Evolutionary conservation across 2,329 filamentous ascomycete species (phyloP).

Genomic region (Cryphonectria japonica): DNA sequence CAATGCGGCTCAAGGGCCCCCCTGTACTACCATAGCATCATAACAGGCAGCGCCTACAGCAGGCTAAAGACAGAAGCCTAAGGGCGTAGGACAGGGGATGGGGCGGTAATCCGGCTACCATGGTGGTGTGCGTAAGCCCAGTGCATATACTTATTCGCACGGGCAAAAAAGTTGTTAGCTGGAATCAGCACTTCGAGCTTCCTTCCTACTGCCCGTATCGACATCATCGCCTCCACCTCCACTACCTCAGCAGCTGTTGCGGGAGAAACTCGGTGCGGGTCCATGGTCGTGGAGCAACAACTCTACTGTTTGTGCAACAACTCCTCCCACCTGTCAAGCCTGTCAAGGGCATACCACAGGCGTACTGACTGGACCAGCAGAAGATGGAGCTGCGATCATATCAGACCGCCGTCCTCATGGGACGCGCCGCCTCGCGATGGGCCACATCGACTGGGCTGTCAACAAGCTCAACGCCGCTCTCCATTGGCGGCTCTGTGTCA

Average conservation of each 20-base stretch:
- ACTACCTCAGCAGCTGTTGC: not conserved
- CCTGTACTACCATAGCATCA: not conserved
- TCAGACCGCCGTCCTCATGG: slow-evolving; percentile 22
- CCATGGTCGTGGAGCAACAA: not conserved
- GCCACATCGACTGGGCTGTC: not conserved
- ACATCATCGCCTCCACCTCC: slow-evolving; percentile 1
- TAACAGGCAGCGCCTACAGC: not conserved
- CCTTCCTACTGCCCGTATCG: not conserved
- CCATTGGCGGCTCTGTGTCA: not conserved
- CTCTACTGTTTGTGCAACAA: not conserved
- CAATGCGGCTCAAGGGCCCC: not conserved
- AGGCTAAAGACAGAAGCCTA: not conserved
- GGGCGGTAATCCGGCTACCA: not conserved
- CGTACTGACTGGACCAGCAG: not conserved
- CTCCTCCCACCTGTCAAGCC: not conserved
- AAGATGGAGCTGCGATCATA: slow-evolving; percentile 27
- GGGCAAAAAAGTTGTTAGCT: slow-evolving; percentile 19
- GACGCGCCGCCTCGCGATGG: slow-evolving; percentile 26
- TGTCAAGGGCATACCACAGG: not conserved
- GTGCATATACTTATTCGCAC: not conserved
- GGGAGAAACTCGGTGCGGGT: too few relatives aligned
- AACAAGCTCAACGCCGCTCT: not conserved
- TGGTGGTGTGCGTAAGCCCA: not conserved
- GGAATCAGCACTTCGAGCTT: not conserved
- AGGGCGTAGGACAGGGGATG: not conserved